A percentile compares a stretch with the other conserved stretches of the same genome.
Evolutionary conservation across 2,329 filamentous ascomycete genomes (phyloP).

Genomic region (Leptographium procerum): DNA sequence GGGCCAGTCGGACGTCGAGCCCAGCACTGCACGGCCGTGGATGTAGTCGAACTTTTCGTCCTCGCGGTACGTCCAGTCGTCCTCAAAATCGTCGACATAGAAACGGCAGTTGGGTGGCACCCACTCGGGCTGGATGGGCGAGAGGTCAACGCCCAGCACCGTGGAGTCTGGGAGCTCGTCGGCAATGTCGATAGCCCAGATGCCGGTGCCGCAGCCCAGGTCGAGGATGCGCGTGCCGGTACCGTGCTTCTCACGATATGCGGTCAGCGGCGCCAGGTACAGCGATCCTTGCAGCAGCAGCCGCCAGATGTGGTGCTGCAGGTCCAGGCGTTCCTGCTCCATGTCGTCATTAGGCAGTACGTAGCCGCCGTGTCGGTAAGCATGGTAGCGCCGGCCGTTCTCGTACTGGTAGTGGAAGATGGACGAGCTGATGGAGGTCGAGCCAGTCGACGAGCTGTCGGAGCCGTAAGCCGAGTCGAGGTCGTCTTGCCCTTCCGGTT

Average conservation of each 20-base stretch:
- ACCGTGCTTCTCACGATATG: background rate
- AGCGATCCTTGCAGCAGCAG: slow-evolving; percentile 31
- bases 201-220: slow-evolving; percentile 39
- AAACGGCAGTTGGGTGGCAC: slow-evolving; percentile 68
- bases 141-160: slow-evolving; percentile 53
- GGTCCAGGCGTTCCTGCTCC: slow-evolving; percentile 42
- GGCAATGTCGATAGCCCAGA: slow-evolving; percentile 59
- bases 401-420: slow-evolving; percentile 18
- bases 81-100: slow-evolving; percentile 40
- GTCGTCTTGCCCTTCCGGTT: slow-evolving; percentile 16
- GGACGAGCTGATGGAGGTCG: slow-evolving; percentile 16
- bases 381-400: slow-evolving; percentile 26
- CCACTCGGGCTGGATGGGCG: slow-evolving; percentile 51
- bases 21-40: slow-evolving; percentile 36
- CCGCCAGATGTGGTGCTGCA: slow-evolving; percentile 42
- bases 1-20: slow-evolving; percentile 36
- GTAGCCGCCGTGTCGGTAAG: slow-evolving; percentile 23
- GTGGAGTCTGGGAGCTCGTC: slow-evolving; percentile 24
- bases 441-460: background rate
- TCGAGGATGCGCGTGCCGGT: slow-evolving; percentile 22
- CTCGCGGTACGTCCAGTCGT: slow-evolving; percentile 17
- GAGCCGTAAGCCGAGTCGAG: background rate
- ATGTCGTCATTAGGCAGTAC: slow-evolving; percentile 25
- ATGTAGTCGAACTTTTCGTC: slow-evolving; percentile 37
- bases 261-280: slow-evolving; percentile 15